A percentile compares a stretch with the other conserved stretches of the same genome.
Evolutionary conservation across 129 eudicot genomes (phyloP).

Genomic region (Artemisia tridentata): DNA sequence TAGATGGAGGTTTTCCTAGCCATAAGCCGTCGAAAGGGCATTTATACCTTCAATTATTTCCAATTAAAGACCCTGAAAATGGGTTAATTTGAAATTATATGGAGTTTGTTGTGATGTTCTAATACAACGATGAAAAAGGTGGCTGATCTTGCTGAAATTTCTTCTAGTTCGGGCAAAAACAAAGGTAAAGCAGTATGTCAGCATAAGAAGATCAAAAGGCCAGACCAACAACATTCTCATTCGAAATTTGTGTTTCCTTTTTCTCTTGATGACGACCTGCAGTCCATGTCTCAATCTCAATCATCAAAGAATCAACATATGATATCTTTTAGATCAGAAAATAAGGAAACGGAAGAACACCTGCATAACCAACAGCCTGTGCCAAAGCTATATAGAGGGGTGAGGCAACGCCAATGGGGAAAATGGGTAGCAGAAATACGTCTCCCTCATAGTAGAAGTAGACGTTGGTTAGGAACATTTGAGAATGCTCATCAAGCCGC

Average conservation of each 20-base stretch:
- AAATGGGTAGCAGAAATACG: conserved; percentile 62
- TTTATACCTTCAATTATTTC: not conserved
- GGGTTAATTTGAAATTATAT: not conserved
- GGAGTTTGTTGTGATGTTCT: not conserved
- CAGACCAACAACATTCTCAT: conserved; percentile 11
- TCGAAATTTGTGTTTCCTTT: conserved; percentile 43
- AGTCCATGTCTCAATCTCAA: not conserved
- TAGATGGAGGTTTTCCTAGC: not conserved
- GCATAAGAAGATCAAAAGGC: conserved; percentile 20
- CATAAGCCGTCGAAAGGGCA: not conserved
- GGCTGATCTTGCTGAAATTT: conserved; percentile 14
- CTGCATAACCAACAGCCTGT: not conserved
- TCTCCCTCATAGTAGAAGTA: conserved; percentile 37
- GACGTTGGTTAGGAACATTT: conserved; percentile 55
- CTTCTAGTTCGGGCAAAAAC: conserved; percentile 1
- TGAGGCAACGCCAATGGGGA: conserved; percentile 46
- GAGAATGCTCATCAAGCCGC: conserved; percentile 40
- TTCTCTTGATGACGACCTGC: conserved; percentile 29
- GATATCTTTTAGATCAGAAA: conserved; percentile 35
- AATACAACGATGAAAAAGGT: conserved; percentile 11
- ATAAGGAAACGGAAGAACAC: not conserved
- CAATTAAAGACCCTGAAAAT: not conserved
- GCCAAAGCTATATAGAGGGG: conserved; percentile 44
- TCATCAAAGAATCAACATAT: conserved; percentile 28
- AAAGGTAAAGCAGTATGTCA: conserved; percentile 13